These are phyloP conservation scores for Chenopodium quinoa DNA, from an alignment of 148 eudicot genomes.

Conservation along the genomic window DNA sequence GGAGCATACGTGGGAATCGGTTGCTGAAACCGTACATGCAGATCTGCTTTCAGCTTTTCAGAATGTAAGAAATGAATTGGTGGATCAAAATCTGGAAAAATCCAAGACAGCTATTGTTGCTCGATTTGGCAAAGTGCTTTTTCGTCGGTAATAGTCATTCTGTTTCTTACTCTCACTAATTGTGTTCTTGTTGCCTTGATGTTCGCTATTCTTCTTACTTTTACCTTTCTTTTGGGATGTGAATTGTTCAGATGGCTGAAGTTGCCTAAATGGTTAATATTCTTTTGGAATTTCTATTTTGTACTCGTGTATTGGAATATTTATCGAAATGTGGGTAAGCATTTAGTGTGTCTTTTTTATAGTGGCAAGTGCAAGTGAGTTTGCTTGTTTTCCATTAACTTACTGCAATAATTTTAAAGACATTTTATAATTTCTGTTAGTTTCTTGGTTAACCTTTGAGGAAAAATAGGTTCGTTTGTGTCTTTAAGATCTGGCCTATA, in stretches of 20 bases:
- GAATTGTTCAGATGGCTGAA: not conserved
- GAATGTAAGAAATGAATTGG: constrained; percentile 14
- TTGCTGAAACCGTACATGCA: constrained; percentile 13
- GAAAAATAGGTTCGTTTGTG: not conserved
- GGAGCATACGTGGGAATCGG: constrained; percentile 13
- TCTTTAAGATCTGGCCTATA: not conserved
- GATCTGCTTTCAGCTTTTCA: constrained; percentile 21
- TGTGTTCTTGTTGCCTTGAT: not conserved
- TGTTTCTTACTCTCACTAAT: not conserved
- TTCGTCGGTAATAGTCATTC: constrained; percentile 6
- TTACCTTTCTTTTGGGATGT: not conserved
- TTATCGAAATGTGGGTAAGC: too few species aligned
- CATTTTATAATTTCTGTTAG: not conserved
- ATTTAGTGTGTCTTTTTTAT: not conserved
- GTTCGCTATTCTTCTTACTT: not conserved
- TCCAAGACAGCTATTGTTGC: constrained; percentile 14
- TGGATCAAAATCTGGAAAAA: not conserved
- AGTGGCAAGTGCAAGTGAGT: not conserved
- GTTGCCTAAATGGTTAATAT: not conserved
- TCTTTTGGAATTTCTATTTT: not conserved
- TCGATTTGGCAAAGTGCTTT: constrained; percentile 29
- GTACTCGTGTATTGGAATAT: too few species aligned
- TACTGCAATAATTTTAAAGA: too few species aligned
- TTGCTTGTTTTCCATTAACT: not conserved
- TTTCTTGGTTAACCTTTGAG: not conserved